Percentiles rank a stretch among this genome's conserved stretches.
Conservation (phyloP, 2,329 filamentous ascomycete genomes). For the Cladosporium sphaerospermum region DNA sequence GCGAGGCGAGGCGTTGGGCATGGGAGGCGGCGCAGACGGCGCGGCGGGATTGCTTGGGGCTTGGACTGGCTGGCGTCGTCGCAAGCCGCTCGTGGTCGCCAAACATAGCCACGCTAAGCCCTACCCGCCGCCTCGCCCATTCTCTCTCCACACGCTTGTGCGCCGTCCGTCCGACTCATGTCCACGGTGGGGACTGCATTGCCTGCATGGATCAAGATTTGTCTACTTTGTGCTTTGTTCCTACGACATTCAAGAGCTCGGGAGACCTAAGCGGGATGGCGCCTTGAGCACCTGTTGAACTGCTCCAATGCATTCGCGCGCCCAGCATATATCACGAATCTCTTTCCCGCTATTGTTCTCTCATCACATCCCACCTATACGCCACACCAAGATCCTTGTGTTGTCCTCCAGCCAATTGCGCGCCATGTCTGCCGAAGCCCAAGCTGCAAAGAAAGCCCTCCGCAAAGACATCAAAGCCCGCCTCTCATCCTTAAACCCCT, state of each 20-base stretch:
- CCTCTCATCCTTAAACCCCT: conserved; percentile 55
- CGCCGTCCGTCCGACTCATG: not conserved
- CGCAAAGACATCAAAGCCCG: conserved; percentile 62
- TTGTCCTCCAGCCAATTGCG: not conserved
- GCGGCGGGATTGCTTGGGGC: not conserved
- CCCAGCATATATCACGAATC: no score
- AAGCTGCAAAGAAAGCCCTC: conserved; percentile 65
- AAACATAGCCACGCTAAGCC: not conserved
- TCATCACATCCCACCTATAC: not conserved
- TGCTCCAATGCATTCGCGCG: no score
- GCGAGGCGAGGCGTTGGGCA: not conserved
- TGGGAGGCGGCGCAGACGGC: not conserved
- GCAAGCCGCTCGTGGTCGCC: not conserved
- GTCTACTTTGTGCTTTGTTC: no score
- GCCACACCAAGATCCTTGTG: not conserved
- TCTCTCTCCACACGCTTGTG: not conserved
- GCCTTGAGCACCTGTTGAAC: no score
- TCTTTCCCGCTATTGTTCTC: not conserved
- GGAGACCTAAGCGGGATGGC: no score
- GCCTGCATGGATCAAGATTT: no score
- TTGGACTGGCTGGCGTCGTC: not conserved
- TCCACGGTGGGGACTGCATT: not conserved
- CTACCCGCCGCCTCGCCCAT: not conserved
- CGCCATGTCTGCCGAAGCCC: conserved; percentile 11
- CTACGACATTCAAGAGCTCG: no score